These are phyloP conservation scores for Talaromyces sp. DNA, from an alignment of 2,329 filamentous ascomycete genomes.

Conservation along the genomic window DNA sequence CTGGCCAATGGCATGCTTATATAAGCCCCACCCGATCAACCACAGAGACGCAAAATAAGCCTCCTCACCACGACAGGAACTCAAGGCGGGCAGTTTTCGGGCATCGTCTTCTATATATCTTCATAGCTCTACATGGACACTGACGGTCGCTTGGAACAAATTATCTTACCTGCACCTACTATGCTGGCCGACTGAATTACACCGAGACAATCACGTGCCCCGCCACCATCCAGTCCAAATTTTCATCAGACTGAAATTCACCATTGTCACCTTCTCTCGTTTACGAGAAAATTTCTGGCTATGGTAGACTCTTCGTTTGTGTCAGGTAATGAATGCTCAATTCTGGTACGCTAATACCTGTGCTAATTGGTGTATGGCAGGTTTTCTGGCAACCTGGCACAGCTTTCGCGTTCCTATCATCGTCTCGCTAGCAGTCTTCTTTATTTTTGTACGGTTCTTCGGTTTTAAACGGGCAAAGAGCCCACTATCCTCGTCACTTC, in stretches of 20 bases:
- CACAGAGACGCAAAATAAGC: not conserved
- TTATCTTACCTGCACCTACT: not conserved
- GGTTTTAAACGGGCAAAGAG: slow-evolving; percentile 27
- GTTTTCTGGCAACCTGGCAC: slow-evolving; percentile 47
- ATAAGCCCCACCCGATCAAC: not conserved
- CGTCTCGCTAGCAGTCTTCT: slow-evolving; percentile 36
- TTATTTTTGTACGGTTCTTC: slow-evolving; percentile 22
- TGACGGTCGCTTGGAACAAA: too few relatives aligned
- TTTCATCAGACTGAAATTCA: not conserved
- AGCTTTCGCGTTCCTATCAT: slow-evolving; percentile 46
- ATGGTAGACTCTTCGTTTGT: slow-evolving; percentile 11
- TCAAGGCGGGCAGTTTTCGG: too few relatives aligned
- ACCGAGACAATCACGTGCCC: not conserved
- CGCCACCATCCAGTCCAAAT: not conserved
- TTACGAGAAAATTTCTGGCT: not conserved
- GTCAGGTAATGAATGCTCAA: not conserved
- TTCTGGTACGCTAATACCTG: not conserved
- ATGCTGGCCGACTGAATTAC: not conserved
- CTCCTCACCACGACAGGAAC: not conserved
- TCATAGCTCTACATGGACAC: not conserved
- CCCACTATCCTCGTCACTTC: slow-evolving; percentile 29
- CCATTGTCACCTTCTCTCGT: not conserved
- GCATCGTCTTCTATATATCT: not conserved
- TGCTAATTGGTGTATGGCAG: slow-evolving; percentile 25
- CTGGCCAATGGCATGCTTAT: not conserved